Conservation (phyloP, 305 asterid species). For the Solanum hybrid region DNA sequence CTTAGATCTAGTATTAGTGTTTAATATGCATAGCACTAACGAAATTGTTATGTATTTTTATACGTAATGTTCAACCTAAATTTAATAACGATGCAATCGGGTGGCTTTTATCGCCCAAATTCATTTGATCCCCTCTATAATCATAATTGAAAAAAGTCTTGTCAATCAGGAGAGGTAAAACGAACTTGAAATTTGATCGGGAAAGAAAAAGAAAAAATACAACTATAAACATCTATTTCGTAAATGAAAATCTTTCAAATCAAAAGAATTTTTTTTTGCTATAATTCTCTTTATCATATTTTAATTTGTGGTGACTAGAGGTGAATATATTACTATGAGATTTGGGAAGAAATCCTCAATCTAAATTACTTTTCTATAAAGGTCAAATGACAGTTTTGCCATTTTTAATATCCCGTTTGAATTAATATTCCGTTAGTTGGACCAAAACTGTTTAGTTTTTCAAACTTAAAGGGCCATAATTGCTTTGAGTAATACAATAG, state of each 20-base stretch:
- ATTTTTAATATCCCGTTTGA: background rate
- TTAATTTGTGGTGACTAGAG: background rate
- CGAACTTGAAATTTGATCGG: background rate
- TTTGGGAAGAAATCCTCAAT: background rate
- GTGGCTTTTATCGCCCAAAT: background rate
- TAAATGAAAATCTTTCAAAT: too few relatives aligned
- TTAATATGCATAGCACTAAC: background rate
- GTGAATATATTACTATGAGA: background rate
- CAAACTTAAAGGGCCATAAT: background rate
- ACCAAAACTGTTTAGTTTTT: background rate
- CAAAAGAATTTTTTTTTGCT: too few relatives aligned
- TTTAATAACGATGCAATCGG: background rate
- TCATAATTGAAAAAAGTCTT: background rate
- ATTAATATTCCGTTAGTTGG: background rate
- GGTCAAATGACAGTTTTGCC: too few relatives aligned
- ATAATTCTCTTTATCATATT: background rate
- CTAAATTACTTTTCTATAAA: background rate
- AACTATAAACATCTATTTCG: too few relatives aligned
- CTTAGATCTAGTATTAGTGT: background rate
- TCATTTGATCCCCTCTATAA: background rate
- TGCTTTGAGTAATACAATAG: background rate
- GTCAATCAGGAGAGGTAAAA: background rate
- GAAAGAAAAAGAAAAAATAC: too few relatives aligned
- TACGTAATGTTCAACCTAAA: too few relatives aligned
- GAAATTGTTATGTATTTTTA: too few relatives aligned